phyloP scores from a whole-genome alignment of 2,329 filamentous ascomycete species.

The Penicillium rolfsii region DNA sequence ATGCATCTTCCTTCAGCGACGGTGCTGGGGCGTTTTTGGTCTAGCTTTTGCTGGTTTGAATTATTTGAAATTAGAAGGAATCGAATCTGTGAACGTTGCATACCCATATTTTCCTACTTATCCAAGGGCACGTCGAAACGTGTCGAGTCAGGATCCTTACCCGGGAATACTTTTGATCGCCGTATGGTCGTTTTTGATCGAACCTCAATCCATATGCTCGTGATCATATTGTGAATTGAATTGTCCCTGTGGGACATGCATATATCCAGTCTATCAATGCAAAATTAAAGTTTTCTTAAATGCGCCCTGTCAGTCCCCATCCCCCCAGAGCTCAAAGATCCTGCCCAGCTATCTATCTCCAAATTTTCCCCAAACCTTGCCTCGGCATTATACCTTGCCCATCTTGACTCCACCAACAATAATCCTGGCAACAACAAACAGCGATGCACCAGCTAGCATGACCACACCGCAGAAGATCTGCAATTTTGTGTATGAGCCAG shows the following conservation, averaged over 20 bases:
- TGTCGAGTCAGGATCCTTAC: too few species aligned
- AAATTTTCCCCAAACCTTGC: not conserved
- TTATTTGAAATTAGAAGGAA: constrained; percentile 2
- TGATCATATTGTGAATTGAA: too few species aligned
- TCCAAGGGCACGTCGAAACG: not conserved
- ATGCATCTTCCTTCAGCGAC: constrained; percentile 35
- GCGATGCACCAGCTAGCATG: constrained; percentile 28
- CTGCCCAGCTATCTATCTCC: not conserved
- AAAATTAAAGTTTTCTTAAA: not conserved
- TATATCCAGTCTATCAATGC: not conserved
- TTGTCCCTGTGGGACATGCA: not conserved
- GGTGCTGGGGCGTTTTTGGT: constrained; percentile 32
- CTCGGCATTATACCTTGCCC: constrained; percentile 25
- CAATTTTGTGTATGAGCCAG: constrained; percentile 30
- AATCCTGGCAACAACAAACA: constrained; percentile 32
- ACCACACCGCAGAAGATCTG: constrained; percentile 35
- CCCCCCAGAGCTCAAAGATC: not conserved
- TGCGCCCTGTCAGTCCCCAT: not conserved
- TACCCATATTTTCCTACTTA: not conserved
- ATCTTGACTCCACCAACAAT: constrained; percentile 31
- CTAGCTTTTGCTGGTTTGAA: constrained; percentile 10
- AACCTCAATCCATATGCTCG: not conserved
- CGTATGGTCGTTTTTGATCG: not conserved
- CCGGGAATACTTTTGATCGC: not conserved
- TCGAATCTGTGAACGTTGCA: not conserved